These are phyloP conservation scores for Colletotrichum brevisporum DNA, from an alignment of 2,329 filamentous ascomycete species.

Conservation along the genomic window DNA sequence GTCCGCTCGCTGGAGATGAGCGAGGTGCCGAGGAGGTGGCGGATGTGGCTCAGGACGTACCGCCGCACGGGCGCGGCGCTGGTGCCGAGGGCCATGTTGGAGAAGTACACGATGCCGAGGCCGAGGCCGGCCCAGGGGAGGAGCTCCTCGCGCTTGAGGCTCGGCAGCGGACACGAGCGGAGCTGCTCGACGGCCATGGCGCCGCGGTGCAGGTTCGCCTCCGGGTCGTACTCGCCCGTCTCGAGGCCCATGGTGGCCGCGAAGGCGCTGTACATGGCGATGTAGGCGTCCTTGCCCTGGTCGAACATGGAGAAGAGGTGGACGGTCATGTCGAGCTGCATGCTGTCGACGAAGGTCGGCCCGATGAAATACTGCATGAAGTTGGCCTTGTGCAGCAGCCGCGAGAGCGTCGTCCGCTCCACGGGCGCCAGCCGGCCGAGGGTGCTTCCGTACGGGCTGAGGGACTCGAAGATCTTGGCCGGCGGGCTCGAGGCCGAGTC, in stretches of 20 bases:
- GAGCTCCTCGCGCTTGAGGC: constrained; percentile 29
- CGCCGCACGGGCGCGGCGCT: constrained; percentile 35
- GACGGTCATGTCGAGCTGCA: constrained; percentile 38
- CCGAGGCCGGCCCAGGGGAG: constrained; percentile 33
- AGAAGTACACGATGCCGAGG: constrained; percentile 34
- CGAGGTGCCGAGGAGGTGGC: constrained; percentile 28
- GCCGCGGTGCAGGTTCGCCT: constrained; percentile 31
- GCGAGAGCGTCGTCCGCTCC: constrained; percentile 23
- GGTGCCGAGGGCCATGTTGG: constrained; percentile 38
- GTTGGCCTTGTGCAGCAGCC: constrained; percentile 36
- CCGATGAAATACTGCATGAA: constrained; percentile 38
- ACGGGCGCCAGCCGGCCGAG: constrained; percentile 15
- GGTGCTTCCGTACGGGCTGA: constrained; percentile 30
- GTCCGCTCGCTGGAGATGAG: constrained; percentile 32
- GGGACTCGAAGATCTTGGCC: constrained; percentile 33
- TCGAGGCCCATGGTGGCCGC: constrained; percentile 31
- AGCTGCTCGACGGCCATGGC: constrained; percentile 35
- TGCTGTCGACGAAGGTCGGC: constrained; percentile 35
- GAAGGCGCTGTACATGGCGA: constrained; percentile 38
- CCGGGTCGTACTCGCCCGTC: constrained; percentile 34
- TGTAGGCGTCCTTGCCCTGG: constrained; percentile 38
- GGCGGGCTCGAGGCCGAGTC: constrained; percentile 36
- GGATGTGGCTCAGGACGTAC: constrained; percentile 37
- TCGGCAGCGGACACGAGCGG: constrained; percentile 32
- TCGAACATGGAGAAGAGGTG: constrained; percentile 38